Evolutionary conservation across 352 stramenopile species (phyloP).

Genomic region (Phytophthora foliorum): DNA sequence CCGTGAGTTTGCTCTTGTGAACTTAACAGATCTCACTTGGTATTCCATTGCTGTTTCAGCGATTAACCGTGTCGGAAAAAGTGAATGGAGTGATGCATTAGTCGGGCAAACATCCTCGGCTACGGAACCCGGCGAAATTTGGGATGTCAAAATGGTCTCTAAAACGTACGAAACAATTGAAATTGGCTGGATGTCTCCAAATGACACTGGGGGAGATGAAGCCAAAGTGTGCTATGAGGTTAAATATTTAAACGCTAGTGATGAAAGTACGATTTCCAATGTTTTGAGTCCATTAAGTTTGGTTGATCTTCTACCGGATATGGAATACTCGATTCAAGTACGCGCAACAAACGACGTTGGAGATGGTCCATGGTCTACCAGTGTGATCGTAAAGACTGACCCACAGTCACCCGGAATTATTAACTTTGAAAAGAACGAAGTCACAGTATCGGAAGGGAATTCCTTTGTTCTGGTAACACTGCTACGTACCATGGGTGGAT

Average conservation of each 20-base stretch:
- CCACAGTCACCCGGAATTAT: constrained; percentile 58
- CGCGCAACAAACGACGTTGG: constrained; percentile 34
- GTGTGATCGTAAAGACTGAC: constrained; percentile 48
- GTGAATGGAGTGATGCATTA: constrained; percentile 36
- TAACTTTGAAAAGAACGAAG: constrained; percentile 27
- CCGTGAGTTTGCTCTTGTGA: constrained; percentile 47
- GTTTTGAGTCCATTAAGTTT: not conserved
- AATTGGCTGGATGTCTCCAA: constrained; percentile 43
- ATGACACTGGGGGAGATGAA: constrained; percentile 49
- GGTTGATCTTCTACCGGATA: constrained; percentile 1
- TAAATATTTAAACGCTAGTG: constrained; percentile 18
- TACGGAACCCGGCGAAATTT: constrained; percentile 36
- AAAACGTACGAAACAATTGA: constrained; percentile 38
- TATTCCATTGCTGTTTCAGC: constrained; percentile 47
- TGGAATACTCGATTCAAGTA: constrained; percentile 46
- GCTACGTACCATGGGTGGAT: constrained; percentile 45
- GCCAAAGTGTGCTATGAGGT: constrained; percentile 39
- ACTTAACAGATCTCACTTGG: constrained; percentile 31
- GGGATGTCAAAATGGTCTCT: constrained; percentile 9
- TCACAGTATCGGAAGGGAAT: constrained; percentile 40
- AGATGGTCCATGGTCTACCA: constrained; percentile 41
- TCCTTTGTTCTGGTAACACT: constrained; percentile 25
- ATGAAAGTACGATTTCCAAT: not conserved
- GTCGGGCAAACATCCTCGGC: constrained; percentile 33
- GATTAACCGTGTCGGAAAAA: constrained; percentile 41